These are phyloP conservation scores for Trichoderma sp. DNA, from an alignment of 2,329 filamentous ascomycete species.

Conservation along the genomic window DNA sequence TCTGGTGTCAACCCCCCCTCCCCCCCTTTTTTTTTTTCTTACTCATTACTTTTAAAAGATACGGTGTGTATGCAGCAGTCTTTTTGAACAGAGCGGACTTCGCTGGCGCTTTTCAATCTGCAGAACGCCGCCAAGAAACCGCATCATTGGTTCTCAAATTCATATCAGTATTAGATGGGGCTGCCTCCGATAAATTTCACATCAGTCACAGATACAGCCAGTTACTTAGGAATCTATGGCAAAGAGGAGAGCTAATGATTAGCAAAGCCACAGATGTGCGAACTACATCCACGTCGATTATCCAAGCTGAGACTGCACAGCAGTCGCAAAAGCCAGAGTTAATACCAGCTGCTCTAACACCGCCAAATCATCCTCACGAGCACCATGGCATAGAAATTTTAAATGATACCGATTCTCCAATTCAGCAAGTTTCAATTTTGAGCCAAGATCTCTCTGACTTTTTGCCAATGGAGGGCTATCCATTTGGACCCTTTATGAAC, in stretches of 20 bases:
- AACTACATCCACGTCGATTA: not conserved
- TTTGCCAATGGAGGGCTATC: not conserved
- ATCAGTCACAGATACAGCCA: not conserved
- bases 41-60: not conserved
- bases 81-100: not conserved
- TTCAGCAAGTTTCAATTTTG: not conserved
- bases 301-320: not conserved
- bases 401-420: too few relatives aligned
- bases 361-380: not conserved
- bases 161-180: not conserved
- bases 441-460: not conserved
- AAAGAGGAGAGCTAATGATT: not conserved
- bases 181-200: not conserved
- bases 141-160: not conserved
- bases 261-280: not conserved
- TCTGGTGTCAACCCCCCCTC: too few relatives aligned
- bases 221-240: not conserved
- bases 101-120: not conserved
- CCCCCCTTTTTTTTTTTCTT: not conserved
- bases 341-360: not conserved
- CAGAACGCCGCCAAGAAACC: not conserved
- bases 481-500: not conserved
- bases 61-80: constrained; percentile 2
- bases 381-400: not conserved
- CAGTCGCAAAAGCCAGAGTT: not conserved